Conservation (phyloP, 768 basidiomycete genomes). For the Collybiopsis luxurians region DNA sequence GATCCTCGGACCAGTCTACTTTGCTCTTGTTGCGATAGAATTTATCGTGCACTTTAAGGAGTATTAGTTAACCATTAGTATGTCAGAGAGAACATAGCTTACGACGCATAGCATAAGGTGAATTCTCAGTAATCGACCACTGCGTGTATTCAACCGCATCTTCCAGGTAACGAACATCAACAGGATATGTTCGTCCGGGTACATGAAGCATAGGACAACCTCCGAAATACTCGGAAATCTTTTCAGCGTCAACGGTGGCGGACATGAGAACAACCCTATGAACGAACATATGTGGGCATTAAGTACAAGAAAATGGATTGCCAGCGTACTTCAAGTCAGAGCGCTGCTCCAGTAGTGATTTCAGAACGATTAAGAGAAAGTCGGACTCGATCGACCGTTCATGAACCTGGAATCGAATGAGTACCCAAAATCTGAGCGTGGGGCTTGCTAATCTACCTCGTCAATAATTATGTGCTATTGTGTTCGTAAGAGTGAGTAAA, state of each 20-base stretch:
- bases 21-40: conserved; percentile 60
- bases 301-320: not conserved
- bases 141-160: conserved; percentile 82
- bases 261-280: conserved; percentile 92
- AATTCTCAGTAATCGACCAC: conserved; percentile 78
- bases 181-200: conserved; percentile 94
- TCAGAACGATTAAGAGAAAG: conserved; percentile 92
- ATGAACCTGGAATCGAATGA: conserved; percentile 62
- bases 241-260: conserved; percentile 90
- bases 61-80: not conserved
- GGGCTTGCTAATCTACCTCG: conserved; percentile 51
- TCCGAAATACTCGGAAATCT: conserved; percentile 56
- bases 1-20: conserved; percentile 81
- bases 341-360: conserved; percentile 71
- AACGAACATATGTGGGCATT: conserved; percentile 1
- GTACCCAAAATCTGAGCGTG: not conserved
- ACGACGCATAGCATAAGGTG: conserved; percentile 78
- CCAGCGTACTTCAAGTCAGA: conserved; percentile 75
- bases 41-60: conserved; percentile 54
- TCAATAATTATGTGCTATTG: conserved; percentile 90
- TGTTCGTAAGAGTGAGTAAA: not conserved
- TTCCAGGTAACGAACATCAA: conserved; percentile 81
- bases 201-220: conserved; percentile 77
- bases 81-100: conserved; percentile 21
- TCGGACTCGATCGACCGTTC: conserved; percentile 97